These are phyloP conservation scores for Acanthamoeba sp. DNA, from an alignment of 208 protist genomes.

Conservation along the genomic window DNA sequence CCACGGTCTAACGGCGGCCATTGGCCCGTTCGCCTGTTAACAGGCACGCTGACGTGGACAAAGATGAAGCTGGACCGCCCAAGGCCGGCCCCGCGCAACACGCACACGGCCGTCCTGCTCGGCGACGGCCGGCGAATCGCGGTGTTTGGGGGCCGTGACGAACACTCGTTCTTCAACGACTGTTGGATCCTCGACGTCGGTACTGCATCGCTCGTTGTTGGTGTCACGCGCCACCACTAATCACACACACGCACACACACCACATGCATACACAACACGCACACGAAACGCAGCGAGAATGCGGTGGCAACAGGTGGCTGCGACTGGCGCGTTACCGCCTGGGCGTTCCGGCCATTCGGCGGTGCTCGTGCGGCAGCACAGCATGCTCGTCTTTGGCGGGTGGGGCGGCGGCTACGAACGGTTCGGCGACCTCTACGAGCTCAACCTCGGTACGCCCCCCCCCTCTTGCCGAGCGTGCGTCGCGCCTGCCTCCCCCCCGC, in stretches of 20 bases:
- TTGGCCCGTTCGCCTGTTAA: neutral
- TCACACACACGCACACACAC: neutral
- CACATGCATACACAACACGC: neutral
- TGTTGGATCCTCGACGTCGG: conserved; percentile 29
- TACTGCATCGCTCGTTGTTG: neutral
- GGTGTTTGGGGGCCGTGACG: conserved; percentile 9
- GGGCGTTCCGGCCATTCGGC: conserved; percentile 30
- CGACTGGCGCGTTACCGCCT: neutral
- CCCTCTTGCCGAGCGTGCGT: neutral
- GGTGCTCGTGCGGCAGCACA: conserved; percentile 1
- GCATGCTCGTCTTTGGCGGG: conserved; percentile 44
- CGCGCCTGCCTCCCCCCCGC: neutral
- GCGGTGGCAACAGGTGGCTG: neutral
- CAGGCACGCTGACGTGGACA: conserved; percentile 26
- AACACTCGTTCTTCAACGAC: conserved; percentile 5
- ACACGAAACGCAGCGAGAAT: neutral
- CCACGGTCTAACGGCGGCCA: no score
- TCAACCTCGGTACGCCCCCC: neutral
- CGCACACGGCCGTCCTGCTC: neutral
- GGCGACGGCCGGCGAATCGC: neutral
- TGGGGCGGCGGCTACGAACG: neutral
- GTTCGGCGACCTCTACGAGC: neutral
- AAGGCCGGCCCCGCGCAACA: neutral
- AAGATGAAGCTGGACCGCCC: neutral
- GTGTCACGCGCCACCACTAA: no score